phyloP scores from a whole-genome alignment of 148 eudicot genomes.

The Chenopodium quinoa region DNA sequence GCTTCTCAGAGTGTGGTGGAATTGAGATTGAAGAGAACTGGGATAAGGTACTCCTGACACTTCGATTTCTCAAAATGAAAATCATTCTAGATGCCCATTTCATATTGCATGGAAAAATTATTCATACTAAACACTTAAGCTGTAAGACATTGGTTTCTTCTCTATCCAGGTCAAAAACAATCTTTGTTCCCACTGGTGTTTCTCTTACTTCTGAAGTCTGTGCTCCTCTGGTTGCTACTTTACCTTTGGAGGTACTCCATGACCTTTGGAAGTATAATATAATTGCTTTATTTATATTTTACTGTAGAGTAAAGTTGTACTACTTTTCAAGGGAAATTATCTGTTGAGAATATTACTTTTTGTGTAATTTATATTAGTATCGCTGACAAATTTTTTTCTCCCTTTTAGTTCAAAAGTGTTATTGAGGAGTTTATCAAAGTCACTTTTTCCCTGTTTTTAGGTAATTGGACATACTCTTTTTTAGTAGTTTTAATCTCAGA shows the following conservation, averaged over 20 bases:
- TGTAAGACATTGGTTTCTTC: constrained; percentile 15
- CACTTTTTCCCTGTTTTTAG: constrained; percentile 63
- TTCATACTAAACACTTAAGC: not conserved
- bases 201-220: constrained; percentile 74
- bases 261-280: not conserved
- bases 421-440: constrained; percentile 84
- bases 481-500: not conserved
- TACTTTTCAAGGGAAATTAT: not conserved
- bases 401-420: constrained; percentile 58
- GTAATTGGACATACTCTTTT: constrained; percentile 32
- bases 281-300: not conserved
- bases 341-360: not conserved
- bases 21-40: constrained; percentile 99
- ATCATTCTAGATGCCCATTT: not conserved
- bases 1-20: constrained; percentile 99
- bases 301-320: not conserved
- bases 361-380: not conserved
- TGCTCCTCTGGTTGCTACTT: constrained; percentile 96
- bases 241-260: constrained; percentile 84
- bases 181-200: constrained; percentile 74
- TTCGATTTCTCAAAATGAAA: not conserved
- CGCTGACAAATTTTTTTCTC: constrained; percentile 1
- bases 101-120: not conserved
- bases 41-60: constrained; percentile 70
- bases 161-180: constrained; percentile 85